A percentile compares a stretch with the other conserved stretches of the same genome.
phyloP scores from a whole-genome alignment of 192 early-diverging fungal genomes.

The Coemansia sp. region DNA sequence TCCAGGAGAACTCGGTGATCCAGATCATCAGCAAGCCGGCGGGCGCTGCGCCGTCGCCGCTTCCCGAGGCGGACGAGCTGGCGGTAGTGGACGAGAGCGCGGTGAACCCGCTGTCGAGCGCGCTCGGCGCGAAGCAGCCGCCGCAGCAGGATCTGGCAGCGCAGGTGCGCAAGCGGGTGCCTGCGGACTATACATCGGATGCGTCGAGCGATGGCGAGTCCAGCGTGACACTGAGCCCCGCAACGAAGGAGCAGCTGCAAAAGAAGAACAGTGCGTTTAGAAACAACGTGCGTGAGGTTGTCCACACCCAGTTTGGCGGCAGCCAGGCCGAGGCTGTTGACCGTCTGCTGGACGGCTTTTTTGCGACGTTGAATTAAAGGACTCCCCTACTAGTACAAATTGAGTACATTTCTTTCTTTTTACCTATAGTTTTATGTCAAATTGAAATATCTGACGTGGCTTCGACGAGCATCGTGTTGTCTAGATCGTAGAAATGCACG shows the following conservation, averaged over 20 bases:
- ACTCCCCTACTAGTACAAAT: no score
- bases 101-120: slow-evolving; percentile 31
- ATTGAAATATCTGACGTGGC: slow-evolving; percentile 16
- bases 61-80: not conserved
- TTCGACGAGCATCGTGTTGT: slow-evolving; percentile 31
- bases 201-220: slow-evolving; percentile 23
- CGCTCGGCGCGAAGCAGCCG: slow-evolving; percentile 14
- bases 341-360: slow-evolving; percentile 8
- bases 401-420: no score
- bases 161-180: not conserved
- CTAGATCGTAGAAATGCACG: slow-evolving; percentile 27
- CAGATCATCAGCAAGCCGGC: slow-evolving; percentile 41
- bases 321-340: slow-evolving; percentile 25
- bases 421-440: not conserved
- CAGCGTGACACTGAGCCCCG: not conserved
- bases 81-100: slow-evolving; percentile 6
- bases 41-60: not conserved
- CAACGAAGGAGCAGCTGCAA: slow-evolving; percentile 27
- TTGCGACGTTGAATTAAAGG: slow-evolving; percentile 8
- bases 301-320: slow-evolving; percentile 17
- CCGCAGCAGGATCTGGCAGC: not conserved
- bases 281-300: slow-evolving; percentile 21
- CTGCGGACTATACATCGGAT: slow-evolving; percentile 6
- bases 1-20: slow-evolving; percentile 30
- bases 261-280: slow-evolving; percentile 32